Evolutionary conservation across 2,329 filamentous ascomycete genomes (phyloP).

Genomic region (Verruconis gallopava): DNA sequence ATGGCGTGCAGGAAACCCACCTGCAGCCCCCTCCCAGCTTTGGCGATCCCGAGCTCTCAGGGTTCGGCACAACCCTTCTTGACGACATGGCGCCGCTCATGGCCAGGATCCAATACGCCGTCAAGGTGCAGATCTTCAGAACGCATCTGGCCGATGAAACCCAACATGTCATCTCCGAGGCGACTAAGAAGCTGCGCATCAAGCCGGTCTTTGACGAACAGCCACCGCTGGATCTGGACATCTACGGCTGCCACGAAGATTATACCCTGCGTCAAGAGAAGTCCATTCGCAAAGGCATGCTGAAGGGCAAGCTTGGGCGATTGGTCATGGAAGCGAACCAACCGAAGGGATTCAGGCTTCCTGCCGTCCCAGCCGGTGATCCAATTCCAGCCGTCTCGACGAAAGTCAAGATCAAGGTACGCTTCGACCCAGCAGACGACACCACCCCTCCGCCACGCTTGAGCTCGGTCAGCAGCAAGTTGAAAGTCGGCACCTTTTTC

Average conservation of each 20-base stretch:
- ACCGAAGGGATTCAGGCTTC: constrained; percentile 42
- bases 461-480: constrained; percentile 37
- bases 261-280: constrained; percentile 47
- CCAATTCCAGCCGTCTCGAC: constrained; percentile 35
- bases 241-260: constrained; percentile 24
- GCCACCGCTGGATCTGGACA: constrained; percentile 42
- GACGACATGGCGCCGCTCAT: constrained; percentile 53
- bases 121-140: constrained; percentile 35
- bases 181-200: constrained; percentile 44
- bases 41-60: constrained; percentile 43
- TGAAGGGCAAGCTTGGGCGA: constrained; percentile 46
- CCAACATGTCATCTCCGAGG: constrained; percentile 34
- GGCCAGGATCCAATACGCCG: constrained; percentile 44
- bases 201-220: constrained; percentile 46
- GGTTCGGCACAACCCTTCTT: constrained; percentile 35
- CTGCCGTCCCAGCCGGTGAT: constrained; percentile 22
- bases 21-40: constrained; percentile 47
- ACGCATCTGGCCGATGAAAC: constrained; percentile 24
- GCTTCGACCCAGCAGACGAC: constrained; percentile 46
- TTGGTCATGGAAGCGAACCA: constrained; percentile 45
- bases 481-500: constrained; percentile 47
- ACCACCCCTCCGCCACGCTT: constrained; percentile 39
- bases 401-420: constrained; percentile 41
- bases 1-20: constrained; percentile 42
- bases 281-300: constrained; percentile 44